Conservation (phyloP, 345 rosid species). For the Moricandia moricandioides region DNA sequence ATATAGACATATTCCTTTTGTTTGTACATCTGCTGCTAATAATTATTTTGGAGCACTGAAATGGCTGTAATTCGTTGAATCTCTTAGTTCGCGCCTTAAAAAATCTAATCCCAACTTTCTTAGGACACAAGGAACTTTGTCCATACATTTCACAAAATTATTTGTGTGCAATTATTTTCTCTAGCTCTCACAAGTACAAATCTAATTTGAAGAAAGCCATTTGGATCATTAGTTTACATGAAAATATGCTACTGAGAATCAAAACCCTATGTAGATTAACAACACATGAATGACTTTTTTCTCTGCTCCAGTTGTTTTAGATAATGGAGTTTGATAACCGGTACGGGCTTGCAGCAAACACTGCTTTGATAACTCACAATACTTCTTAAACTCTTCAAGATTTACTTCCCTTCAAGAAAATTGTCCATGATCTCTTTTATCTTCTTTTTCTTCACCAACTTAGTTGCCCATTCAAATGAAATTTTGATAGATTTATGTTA, state of each 20-base stretch:
- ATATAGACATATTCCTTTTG: neutral
- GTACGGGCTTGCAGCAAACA: slow-evolving; percentile 37
- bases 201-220: neutral
- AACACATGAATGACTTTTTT: neutral
- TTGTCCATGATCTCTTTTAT: neutral
- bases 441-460: neutral
- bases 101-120: slow-evolving; percentile 27
- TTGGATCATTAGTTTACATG: slow-evolving; percentile 19
- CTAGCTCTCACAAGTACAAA: neutral
- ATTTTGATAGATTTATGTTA: too few relatives aligned
- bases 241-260: slow-evolving; percentile 10
- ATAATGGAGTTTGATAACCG: slow-evolving; percentile 55
- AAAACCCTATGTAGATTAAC: slow-evolving; percentile 23
- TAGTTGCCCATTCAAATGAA: neutral
- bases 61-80: slow-evolving; percentile 29
- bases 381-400: neutral
- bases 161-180: neutral
- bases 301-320: slow-evolving; percentile 23
- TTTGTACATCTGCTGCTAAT: neutral
- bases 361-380: neutral
- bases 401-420: neutral
- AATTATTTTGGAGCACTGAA: slow-evolving; percentile 8
- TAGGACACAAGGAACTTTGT: slow-evolving; percentile 25
- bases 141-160: slow-evolving; percentile 13
- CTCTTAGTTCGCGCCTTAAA: neutral